phyloP scores from a whole-genome alignment of 192 early-diverging fungal species.

The Coemansia sp. region DNA sequence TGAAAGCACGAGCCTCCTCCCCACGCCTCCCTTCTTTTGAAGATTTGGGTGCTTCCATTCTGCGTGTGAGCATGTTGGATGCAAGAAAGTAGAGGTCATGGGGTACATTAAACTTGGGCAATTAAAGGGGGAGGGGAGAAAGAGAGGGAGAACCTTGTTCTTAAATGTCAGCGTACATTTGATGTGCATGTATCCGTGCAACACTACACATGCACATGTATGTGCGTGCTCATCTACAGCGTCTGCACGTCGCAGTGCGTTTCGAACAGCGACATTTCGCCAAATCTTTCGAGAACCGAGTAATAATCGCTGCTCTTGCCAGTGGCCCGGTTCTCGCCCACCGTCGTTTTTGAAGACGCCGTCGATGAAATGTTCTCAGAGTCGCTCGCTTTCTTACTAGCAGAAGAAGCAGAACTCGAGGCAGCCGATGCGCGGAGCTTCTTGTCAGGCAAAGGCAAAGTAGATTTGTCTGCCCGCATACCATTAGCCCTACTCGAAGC shows the following conservation, averaged over 20 bases:
- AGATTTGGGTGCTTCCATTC: background rate
- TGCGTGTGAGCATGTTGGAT: background rate
- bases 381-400: background rate
- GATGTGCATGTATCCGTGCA: background rate
- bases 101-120: background rate
- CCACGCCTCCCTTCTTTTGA: background rate
- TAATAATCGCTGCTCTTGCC: conserved; percentile 38
- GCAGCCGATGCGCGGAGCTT: conserved; percentile 25
- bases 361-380: background rate
- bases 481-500: background rate
- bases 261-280: conserved; percentile 52
- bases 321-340: background rate
- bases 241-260: conserved; percentile 25
- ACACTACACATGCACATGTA: background rate
- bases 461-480: conserved; percentile 27
- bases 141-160: background rate
- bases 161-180: background rate
- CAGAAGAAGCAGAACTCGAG: background rate
- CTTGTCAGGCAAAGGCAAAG: conserved; percentile 26
- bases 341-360: background rate
- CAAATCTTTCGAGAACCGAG: conserved; percentile 54
- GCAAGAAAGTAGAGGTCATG: background rate
- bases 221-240: background rate
- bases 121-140: background rate
- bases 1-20: background rate